These are phyloP conservation scores for Tuctoria greenei DNA, from an alignment of 176 grass and related monocot genomes.

Conservation along the genomic window DNA sequence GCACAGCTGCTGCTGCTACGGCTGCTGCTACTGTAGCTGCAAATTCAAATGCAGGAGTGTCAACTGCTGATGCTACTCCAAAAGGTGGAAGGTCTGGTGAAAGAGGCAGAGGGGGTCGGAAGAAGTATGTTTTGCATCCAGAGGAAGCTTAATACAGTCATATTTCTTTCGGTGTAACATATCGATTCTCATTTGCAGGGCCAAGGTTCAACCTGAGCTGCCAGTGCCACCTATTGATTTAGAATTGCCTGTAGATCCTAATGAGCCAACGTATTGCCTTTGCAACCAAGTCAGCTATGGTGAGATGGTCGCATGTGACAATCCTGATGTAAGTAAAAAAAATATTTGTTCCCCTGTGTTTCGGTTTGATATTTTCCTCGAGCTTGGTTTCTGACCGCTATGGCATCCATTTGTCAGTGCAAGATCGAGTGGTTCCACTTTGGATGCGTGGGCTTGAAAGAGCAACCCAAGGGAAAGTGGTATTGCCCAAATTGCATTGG, in stretches of 20 bases:
- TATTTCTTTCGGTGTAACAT: constrained; percentile 3
- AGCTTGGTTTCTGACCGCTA: neutral
- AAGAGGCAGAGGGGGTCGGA: constrained; percentile 90
- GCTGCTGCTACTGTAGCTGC: constrained; percentile 30
- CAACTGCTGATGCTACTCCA: constrained; percentile 39
- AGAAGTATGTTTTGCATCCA: constrained; percentile 65
- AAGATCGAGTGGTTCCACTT: constrained; percentile 99
- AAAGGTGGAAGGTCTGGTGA: constrained; percentile 66
- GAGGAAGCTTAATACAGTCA: constrained; percentile 1
- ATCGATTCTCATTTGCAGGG: constrained; percentile 53
- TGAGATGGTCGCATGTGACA: constrained; percentile 95
- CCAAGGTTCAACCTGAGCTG: constrained; percentile 49
- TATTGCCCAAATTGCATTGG: constrained; percentile 70
- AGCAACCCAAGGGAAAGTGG: constrained; percentile 98
- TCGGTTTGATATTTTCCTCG: neutral
- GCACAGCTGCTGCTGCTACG: constrained; percentile 31
- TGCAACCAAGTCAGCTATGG: constrained; percentile 97
- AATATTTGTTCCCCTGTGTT: neutral
- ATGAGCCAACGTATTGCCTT: constrained; percentile 89
- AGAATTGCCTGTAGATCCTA: constrained; percentile 92
- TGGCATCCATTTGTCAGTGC: constrained; percentile 58
- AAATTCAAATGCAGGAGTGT: constrained; percentile 34
- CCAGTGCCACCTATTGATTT: constrained; percentile 70
- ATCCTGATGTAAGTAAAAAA: constrained; percentile 54
- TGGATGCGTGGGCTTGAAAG: constrained; percentile 86